Evolutionary conservation across 2,329 filamentous ascomycete species (phyloP).

Genomic region (Waltergamsia citrina): DNA sequence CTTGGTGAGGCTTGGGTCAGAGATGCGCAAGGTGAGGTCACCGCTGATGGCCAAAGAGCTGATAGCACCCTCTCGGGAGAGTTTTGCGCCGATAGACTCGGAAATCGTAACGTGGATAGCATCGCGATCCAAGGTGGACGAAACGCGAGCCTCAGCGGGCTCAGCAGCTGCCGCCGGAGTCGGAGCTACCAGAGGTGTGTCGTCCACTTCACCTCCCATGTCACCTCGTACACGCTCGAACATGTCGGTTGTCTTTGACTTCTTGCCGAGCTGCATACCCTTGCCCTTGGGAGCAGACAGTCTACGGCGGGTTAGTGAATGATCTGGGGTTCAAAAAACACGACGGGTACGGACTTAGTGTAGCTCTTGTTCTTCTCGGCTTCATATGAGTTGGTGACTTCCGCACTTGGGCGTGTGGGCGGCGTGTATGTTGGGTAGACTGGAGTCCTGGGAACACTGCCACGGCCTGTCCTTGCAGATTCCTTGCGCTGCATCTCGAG

Average conservation of each 20-base stretch:
- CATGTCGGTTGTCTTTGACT: slow-evolving; percentile 95
- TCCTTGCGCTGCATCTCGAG: slow-evolving; percentile 98
- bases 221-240: slow-evolving; percentile 93
- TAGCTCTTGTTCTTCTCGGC: slow-evolving; percentile 93
- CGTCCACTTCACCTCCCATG: slow-evolving; percentile 77
- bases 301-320: slow-evolving; percentile 20
- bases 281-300: slow-evolving; percentile 72
- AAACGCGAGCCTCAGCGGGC: slow-evolving; percentile 43
- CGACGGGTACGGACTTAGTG: slow-evolving; percentile 55
- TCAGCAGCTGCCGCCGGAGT: slow-evolving; percentile 40
- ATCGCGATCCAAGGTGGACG: slow-evolving; percentile 67
- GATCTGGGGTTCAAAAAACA: not conserved
- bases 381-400: slow-evolving; percentile 89
- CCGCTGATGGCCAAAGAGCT: slow-evolving; percentile 85
- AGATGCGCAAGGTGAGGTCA: slow-evolving; percentile 83
- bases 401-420: slow-evolving; percentile 62
- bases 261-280: slow-evolving; percentile 98
- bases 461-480: slow-evolving; percentile 66
- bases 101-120: slow-evolving; percentile 81
- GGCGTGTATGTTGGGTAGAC: slow-evolving; percentile 85
- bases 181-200: slow-evolving; percentile 59
- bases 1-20: slow-evolving; percentile 82
- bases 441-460: slow-evolving; percentile 60
- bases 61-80: slow-evolving; percentile 79
- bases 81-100: slow-evolving; percentile 81